Percentiles rank a stretch among this genome's conserved stretches.
phyloP scores from a whole-genome alignment of 148 eudicot species.

The Rhododendron simsii region DNA sequence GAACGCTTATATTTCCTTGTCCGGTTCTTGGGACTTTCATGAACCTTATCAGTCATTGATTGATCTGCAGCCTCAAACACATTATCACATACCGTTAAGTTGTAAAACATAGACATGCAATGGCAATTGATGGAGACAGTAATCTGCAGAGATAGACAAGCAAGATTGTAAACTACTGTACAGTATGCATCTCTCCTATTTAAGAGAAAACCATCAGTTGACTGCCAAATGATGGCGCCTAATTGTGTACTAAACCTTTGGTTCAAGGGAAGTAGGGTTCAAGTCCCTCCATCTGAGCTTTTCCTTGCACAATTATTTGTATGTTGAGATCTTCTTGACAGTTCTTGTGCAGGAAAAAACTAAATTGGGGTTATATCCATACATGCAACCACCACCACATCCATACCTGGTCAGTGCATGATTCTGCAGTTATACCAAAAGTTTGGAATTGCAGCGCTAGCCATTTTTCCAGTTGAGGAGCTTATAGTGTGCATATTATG shows the following conservation, averaged over 20 bases:
- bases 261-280: neutral
- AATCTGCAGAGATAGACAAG: neutral
- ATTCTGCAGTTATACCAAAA: neutral
- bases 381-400: neutral
- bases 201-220: neutral
- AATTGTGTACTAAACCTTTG: neutral
- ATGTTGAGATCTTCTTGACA: no score
- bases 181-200: neutral
- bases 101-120: neutral
- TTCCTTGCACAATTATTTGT: neutral
- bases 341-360: neutral
- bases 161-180: neutral
- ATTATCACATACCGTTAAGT: neutral
- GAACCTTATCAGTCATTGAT: neutral
- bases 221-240: neutral
- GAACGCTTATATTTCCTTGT: slow-evolving; percentile 1
- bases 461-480: neutral
- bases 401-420: neutral
- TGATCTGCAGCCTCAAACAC: neutral
- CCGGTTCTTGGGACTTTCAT: neutral
- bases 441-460: neutral
- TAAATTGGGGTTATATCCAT: neutral
- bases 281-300: neutral
- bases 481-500: neutral
- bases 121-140: neutral